Evolutionary conservation across 805 yeast genomes (phyloP).

Genomic region (Diddensiella transvaalensis): DNA sequence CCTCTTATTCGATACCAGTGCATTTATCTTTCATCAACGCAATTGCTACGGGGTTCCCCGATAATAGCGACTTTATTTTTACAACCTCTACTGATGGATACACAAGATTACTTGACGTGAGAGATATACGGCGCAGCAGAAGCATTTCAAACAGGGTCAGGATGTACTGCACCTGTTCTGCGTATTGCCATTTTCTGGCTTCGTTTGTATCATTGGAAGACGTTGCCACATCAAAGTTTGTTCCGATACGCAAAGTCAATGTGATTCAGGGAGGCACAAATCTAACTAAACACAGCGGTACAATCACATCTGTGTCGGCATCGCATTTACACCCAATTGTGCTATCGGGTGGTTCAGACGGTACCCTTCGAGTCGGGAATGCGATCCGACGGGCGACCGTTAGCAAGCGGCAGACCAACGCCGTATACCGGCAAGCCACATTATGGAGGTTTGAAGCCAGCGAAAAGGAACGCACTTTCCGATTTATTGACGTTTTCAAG

Average conservation of each 20-base stretch:
- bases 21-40: conserved; percentile 39
- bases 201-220: conserved; percentile 44
- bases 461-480: conserved; percentile 37
- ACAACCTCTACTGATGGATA: conserved; percentile 44
- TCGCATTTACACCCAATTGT: conserved; percentile 47
- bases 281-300: conserved; percentile 41
- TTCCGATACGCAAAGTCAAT: conserved; percentile 36
- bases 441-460: conserved; percentile 40
- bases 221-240: conserved; percentile 35
- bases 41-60: conserved; percentile 36
- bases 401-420: conserved; percentile 24
- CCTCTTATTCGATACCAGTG: conserved; percentile 39
- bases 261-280: conserved; percentile 29
- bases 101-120: conserved; percentile 35
- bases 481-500: conserved; percentile 42
- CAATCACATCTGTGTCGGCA: conserved; percentile 39
- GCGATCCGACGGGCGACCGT: conserved; percentile 33
- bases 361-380: conserved; percentile 42
- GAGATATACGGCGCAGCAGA: conserved; percentile 23
- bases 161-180: conserved; percentile 29
- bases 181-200: conserved; percentile 26
- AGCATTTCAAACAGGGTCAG: conserved; percentile 27
- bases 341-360: conserved; percentile 50
- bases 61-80: conserved; percentile 35
- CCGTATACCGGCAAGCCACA: conserved; percentile 21